Conservation (phyloP, 1,139 yeast genomes). For the Yamadazyma mexicana region DNA sequence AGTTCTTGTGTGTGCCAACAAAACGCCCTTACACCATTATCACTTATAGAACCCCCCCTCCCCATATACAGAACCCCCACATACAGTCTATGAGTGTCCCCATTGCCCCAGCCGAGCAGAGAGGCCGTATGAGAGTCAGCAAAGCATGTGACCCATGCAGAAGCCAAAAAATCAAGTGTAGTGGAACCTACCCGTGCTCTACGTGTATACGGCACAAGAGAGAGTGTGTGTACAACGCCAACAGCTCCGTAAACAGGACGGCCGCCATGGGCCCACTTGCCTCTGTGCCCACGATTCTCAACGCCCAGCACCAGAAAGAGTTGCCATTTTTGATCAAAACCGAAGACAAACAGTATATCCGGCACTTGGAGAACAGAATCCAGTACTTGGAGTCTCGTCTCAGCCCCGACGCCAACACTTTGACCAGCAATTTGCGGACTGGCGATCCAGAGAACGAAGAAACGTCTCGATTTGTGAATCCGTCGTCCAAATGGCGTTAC, state of each 20-base stretch:
- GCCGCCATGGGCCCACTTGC: background rate
- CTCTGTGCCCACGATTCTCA: conserved; percentile 12
- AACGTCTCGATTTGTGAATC: conserved; percentile 18
- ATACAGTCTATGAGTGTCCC: no score
- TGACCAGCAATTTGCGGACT: conserved; percentile 1
- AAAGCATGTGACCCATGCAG: conserved; percentile 65
- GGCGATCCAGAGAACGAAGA: conserved; percentile 19
- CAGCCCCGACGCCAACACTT: conserved; percentile 17
- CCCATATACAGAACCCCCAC: no score
- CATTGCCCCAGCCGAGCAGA: background rate
- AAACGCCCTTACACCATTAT: no score
- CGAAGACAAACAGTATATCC: conserved; percentile 22
- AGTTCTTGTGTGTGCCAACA: no score
- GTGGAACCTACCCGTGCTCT: conserved; percentile 56
- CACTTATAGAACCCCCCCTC: no score
- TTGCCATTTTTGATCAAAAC: conserved; percentile 13
- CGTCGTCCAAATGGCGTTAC: conserved; percentile 47
- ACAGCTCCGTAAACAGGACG: conserved; percentile 5
- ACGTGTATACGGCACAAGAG: conserved; percentile 47
- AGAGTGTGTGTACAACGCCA: conserved; percentile 34
- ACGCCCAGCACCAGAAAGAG: conserved; percentile 12
- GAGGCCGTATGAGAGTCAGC: conserved; percentile 43
- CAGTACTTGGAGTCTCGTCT: conserved; percentile 40
- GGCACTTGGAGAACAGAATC: conserved; percentile 40
- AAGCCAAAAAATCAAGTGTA: conserved; percentile 60